Evolutionary conservation across 805 yeast genomes (phyloP).

Genomic region (Lipomyces yamanashiensis): DNA sequence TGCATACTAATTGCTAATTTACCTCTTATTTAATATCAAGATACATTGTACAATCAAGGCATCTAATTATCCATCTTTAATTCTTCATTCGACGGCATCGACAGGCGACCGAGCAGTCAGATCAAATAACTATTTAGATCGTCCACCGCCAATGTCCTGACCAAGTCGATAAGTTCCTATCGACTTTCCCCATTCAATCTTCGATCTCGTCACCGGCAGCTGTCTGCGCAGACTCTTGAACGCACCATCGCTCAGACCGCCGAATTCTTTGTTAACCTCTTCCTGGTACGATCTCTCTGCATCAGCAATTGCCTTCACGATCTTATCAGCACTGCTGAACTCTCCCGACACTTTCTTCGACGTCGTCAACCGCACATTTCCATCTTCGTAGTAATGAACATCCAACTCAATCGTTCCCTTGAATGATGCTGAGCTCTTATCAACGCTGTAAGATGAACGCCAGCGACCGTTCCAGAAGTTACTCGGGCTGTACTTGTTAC

Average conservation of each 20-base stretch:
- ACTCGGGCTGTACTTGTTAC: constrained; percentile 69
- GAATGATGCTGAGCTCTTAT: constrained; percentile 45
- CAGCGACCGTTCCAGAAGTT: constrained; percentile 91
- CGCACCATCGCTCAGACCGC: constrained; percentile 72
- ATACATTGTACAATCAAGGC: not conserved
- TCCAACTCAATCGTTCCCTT: constrained; percentile 65
- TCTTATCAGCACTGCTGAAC: constrained; percentile 38
- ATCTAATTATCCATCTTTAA: not conserved
- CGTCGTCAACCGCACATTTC: constrained; percentile 80
- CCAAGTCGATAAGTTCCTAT: constrained; percentile 89
- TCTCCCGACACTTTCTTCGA: constrained; percentile 41
- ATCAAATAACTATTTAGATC: constrained; percentile 8
- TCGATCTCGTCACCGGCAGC: constrained; percentile 87
- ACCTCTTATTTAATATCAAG: not conserved
- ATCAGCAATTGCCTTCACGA: constrained; percentile 55
- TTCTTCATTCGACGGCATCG: too few species aligned
- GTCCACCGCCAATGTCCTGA: constrained; percentile 58
- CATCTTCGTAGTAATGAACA: constrained; percentile 94
- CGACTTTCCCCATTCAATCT: constrained; percentile 93
- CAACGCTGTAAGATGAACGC: constrained; percentile 66
- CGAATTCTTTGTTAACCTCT: constrained; percentile 64
- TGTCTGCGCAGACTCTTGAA: constrained; percentile 89
- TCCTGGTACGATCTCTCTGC: constrained; percentile 66
- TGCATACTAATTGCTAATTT: not conserved
- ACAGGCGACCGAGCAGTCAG: not conserved